These are phyloP conservation scores for Apiospora phragmitis DNA, from an alignment of 2,329 filamentous ascomycete species.

Conservation along the genomic window DNA sequence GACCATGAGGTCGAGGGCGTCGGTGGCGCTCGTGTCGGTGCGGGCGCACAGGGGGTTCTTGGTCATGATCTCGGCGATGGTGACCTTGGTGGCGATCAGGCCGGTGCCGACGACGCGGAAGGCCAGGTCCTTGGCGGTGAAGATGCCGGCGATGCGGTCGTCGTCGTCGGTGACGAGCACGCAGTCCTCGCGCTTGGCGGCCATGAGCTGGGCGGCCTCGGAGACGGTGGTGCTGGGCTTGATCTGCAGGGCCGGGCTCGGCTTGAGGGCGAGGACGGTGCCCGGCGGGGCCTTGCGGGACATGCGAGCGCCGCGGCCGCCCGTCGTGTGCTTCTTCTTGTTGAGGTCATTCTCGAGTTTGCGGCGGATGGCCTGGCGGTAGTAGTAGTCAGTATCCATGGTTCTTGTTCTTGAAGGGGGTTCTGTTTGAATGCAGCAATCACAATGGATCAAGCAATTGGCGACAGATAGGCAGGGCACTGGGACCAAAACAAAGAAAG, in stretches of 20 bases:
- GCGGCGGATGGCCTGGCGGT: slow-evolving; percentile 80
- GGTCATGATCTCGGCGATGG: slow-evolving; percentile 98
- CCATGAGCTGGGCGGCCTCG: slow-evolving; percentile 97
- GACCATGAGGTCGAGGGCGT: slow-evolving; percentile 97
- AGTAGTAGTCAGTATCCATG: slow-evolving; percentile 34
- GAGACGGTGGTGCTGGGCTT: slow-evolving; percentile 92
- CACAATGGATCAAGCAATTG: slow-evolving; percentile 7
- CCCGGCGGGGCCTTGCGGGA: slow-evolving; percentile 93
- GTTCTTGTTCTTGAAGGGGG: not conserved
- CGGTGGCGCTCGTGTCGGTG: slow-evolving; percentile 96
- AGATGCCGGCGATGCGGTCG: slow-evolving; percentile 96
- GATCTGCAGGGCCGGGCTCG: slow-evolving; percentile 94
- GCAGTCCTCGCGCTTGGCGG: slow-evolving; percentile 96
- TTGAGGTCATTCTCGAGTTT: slow-evolving; percentile 97
- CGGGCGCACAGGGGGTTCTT: slow-evolving; percentile 97
- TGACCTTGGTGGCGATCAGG: slow-evolving; percentile 84
- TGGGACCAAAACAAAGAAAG: slow-evolving; percentile 12
- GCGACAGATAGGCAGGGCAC: slow-evolving; percentile 14
- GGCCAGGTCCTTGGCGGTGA: slow-evolving; percentile 96
- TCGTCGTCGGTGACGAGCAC: slow-evolving; percentile 97
- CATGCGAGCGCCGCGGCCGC: slow-evolving; percentile 73
- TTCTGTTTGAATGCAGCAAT: not conserved
- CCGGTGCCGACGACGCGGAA: slow-evolving; percentile 94
- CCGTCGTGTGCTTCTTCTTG: slow-evolving; percentile 84
- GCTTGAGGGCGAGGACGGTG: slow-evolving; percentile 92